Conservation (phyloP, 2,329 filamentous ascomycete species). For the Aspergillus persii region DNA sequence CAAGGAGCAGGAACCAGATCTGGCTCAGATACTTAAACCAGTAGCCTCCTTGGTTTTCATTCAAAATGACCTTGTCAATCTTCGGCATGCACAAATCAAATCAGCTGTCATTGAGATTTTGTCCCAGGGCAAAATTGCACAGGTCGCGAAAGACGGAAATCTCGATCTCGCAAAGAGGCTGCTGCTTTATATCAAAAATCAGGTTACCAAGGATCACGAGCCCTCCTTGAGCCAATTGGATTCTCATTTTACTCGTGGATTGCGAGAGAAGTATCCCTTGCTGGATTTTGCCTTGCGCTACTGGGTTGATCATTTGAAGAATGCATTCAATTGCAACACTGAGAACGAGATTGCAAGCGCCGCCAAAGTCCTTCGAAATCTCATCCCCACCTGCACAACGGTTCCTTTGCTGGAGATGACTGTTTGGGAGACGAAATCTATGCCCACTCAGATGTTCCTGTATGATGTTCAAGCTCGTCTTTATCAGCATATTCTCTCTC, state of each 20-base stretch:
- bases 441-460: constrained; percentile 29
- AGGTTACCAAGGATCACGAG: constrained; percentile 30
- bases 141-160: constrained; percentile 33
- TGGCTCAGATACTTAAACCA: constrained; percentile 26
- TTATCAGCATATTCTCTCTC: constrained; percentile 30
- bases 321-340: constrained; percentile 39
- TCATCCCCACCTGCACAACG: constrained; percentile 47
- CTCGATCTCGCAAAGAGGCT: constrained; percentile 33
- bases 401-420: constrained; percentile 49
- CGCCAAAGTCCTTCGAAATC: constrained; percentile 46
- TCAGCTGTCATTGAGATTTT: constrained; percentile 30
- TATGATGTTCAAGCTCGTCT: constrained; percentile 30
- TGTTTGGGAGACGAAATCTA: constrained; percentile 44
- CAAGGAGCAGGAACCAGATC: constrained; percentile 25
- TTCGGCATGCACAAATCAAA: constrained; percentile 38
- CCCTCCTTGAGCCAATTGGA: constrained; percentile 30
- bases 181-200: constrained; percentile 34
- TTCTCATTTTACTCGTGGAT: constrained; percentile 21
- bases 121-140: constrained; percentile 30
- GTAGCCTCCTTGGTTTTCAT: constrained; percentile 33
- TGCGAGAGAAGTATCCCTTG: constrained; percentile 39
- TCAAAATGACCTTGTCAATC: constrained; percentile 34
- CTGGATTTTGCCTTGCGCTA: constrained; percentile 49
- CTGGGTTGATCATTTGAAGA: constrained; percentile 48
- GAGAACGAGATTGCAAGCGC: constrained; percentile 39